Base-by-base conservation (phyloP, 2,329 filamentous ascomycete species). In the Dryadomyces quercivorus region DNA sequence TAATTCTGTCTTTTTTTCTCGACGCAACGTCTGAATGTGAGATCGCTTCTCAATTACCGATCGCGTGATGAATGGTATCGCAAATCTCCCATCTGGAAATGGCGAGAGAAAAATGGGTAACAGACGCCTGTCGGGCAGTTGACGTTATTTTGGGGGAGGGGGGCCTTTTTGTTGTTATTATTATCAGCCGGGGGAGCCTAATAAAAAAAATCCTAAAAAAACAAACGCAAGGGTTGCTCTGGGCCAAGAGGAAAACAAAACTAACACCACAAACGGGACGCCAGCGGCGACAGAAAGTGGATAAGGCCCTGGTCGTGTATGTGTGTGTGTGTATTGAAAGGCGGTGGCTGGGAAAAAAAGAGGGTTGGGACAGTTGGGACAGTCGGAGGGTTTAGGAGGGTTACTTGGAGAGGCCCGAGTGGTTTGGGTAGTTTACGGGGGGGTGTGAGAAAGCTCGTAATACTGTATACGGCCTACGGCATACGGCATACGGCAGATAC, bases 321-420 rank as follows among this genome's bases (percentile, higher is more conserved):
- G 26, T 31, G 8, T 31, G 26, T 31, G 26, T 31, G 8, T 31
- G 26, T 31, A 31, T 31, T 31, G 38, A 51, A 51, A 44, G 18
- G 50, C 50, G 50, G 50, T 51, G 50, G 50, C 38, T 51, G 50
- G 50, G 36, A 40, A 40, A 40, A 40, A 40, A 40, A 40, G n/a
- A 15, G 15, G 15, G n/a, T n/a, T n/a, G n/a, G n/a, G n/a, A n/a
- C n/a, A n/a, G 16, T 16, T 9, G 31, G 18, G 12, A 12, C 10
- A 40, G 13, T 34, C 12, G 36, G 18, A 12, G 8, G 47, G 15
- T 7, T 12, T 40, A 15, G 36, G 15, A 40, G 26, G 26, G 26
- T 31, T 31, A 31, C 26, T 31, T 31, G 26, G 26, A 31, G 26
- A 31, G 26, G 26, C 26, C 26, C 26, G 26, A 40, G 15, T 40